Evolutionary conservation across 2,329 filamentous ascomycete species (phyloP).

Genomic region (Pseudocercospora macadamiae): DNA sequence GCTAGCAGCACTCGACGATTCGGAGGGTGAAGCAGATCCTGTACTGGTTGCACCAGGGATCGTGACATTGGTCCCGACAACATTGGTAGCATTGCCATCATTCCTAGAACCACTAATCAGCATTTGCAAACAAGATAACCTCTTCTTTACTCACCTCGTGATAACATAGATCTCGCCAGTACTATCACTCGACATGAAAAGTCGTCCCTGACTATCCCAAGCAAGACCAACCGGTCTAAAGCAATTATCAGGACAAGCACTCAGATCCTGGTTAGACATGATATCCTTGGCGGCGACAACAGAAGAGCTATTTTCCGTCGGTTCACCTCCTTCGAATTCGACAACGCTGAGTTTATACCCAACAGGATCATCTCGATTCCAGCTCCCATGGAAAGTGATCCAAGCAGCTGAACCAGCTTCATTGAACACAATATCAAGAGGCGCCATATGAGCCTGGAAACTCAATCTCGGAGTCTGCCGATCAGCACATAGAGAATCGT

Average conservation of each 20-base stretch:
- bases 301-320: slow-evolving; percentile 49
- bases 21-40: neutral
- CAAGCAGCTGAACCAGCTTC: slow-evolving; percentile 61
- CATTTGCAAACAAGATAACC: neutral
- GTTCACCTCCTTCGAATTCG: slow-evolving; percentile 51
- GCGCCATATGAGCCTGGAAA: slow-evolving; percentile 69
- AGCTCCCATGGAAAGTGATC: slow-evolving; percentile 73
- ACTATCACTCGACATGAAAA: slow-evolving; percentile 66
- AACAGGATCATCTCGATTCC: slow-evolving; percentile 54
- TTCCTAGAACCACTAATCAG: neutral
- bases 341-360: slow-evolving; percentile 57
- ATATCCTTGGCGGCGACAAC: slow-evolving; percentile 50
- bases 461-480: slow-evolving; percentile 56
- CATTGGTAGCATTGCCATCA: neutral
- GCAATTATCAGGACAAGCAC: slow-evolving; percentile 59
- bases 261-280: slow-evolving; percentile 58
- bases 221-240: slow-evolving; percentile 66
- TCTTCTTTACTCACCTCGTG: neutral
- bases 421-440: slow-evolving; percentile 71
- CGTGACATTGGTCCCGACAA: neutral
- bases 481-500: slow-evolving; percentile 51
- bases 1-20: neutral
- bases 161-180: slow-evolving; percentile 68
- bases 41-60: neutral
- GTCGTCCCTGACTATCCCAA: slow-evolving; percentile 53